Percentiles rank a stretch among this genome's conserved stretches.
These are phyloP conservation scores for Pseudozyma hubeiensis DNA, from an alignment of 1,284 basidiomycete species.

Conservation along the genomic window DNA sequence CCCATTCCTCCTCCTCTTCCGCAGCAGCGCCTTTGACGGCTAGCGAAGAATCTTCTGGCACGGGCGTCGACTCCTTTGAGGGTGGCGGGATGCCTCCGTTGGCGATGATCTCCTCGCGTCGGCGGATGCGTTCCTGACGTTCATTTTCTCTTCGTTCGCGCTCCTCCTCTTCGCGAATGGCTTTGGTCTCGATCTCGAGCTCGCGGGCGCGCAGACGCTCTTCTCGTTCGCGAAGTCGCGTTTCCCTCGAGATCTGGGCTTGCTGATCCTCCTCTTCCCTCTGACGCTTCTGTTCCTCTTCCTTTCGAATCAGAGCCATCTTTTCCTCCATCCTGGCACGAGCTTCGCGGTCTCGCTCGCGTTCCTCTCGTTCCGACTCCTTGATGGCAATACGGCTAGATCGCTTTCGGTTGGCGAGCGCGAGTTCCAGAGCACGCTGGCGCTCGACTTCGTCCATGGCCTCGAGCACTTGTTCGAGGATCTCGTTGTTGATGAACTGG, in stretches of 20 bases:
- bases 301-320: conserved; percentile 71
- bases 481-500: conserved; percentile 75
- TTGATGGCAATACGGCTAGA: conserved; percentile 80
- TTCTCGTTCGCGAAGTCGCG: conserved; percentile 69
- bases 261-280: conserved; percentile 70
- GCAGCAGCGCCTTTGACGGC: conserved; percentile 9
- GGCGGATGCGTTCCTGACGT: conserved; percentile 73
- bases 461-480: conserved; percentile 76
- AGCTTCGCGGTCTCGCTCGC: conserved; percentile 69
- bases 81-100: conserved; percentile 62
- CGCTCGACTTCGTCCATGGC: conserved; percentile 69
- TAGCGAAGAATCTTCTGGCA: conserved; percentile 12
- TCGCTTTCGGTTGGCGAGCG: conserved; percentile 81
- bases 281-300: conserved; percentile 73
- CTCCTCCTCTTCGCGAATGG: conserved; percentile 57
- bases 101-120: conserved; percentile 74
- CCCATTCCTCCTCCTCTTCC: conserved; percentile 76
- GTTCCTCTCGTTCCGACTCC: conserved; percentile 74
- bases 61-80: conserved; percentile 39
- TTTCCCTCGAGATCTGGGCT: conserved; percentile 70
- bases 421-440: conserved; percentile 75
- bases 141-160: conserved; percentile 48
- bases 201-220: conserved; percentile 69
- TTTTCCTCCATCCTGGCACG: conserved; percentile 70
- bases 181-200: conserved; percentile 60